Evolutionary conservation across 2,329 filamentous ascomycete species (phyloP).

Genomic region (Colletotrichum sp.): DNA sequence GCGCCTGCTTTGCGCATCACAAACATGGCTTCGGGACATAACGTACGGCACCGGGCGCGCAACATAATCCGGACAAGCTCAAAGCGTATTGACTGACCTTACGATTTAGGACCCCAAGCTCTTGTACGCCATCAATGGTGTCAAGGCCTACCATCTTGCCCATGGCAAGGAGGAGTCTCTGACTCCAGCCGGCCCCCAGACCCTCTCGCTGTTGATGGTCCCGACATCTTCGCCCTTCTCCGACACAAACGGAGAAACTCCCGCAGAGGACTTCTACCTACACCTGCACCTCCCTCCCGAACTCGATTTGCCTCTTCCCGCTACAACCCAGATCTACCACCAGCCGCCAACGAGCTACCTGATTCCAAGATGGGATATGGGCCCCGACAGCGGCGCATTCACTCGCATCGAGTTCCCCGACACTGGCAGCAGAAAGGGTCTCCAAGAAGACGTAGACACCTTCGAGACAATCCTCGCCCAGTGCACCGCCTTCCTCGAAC

Average conservation of each 20-base stretch:
- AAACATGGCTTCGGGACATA: slow-evolving; percentile 50
- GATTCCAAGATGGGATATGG: slow-evolving; percentile 94
- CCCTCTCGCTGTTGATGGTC: slow-evolving; percentile 93
- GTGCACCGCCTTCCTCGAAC: slow-evolving; percentile 93
- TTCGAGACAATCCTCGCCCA: slow-evolving; percentile 98
- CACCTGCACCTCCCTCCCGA: slow-evolving; percentile 94
- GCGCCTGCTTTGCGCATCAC: background rate
- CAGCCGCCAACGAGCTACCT: slow-evolving; percentile 92
- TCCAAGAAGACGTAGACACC: slow-evolving; percentile 92
- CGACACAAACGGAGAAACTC: slow-evolving; percentile 63
- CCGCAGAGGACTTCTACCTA: slow-evolving; percentile 93
- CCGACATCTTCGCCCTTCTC: slow-evolving; percentile 81
- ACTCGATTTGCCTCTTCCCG: slow-evolving; percentile 89
- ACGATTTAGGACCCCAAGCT: slow-evolving; percentile 63
- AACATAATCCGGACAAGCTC: background rate
- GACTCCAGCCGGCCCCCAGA: slow-evolving; percentile 86
- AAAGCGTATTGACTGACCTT: background rate
- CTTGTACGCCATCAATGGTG: slow-evolving; percentile 78
- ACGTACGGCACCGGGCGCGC: slow-evolving; percentile 35
- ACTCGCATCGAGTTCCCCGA: slow-evolving; percentile 90
- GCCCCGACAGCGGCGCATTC: slow-evolving; percentile 86
- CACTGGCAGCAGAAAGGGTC: slow-evolving; percentile 71
- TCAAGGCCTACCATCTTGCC: slow-evolving; percentile 89
- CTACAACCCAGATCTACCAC: slow-evolving; percentile 96
- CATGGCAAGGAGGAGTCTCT: slow-evolving; percentile 85